phyloP scores from a whole-genome alignment of 331 rosid species.

The Spiraea crenata region DNA sequence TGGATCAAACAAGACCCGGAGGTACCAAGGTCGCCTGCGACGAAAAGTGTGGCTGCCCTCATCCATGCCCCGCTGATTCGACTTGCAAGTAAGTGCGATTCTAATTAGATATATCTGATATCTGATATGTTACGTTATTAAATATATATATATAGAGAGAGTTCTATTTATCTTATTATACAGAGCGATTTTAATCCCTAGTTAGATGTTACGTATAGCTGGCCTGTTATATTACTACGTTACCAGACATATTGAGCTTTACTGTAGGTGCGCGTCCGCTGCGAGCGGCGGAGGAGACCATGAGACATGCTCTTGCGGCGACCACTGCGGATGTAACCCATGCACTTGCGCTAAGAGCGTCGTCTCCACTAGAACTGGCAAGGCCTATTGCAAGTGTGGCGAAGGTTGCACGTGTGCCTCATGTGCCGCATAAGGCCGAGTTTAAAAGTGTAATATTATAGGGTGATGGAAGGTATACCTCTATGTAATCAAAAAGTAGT shows the following conservation, averaged over 20 bases:
- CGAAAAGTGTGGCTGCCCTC: conserved; percentile 51
- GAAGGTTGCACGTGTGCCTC: conserved; percentile 45
- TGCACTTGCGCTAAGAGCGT: conserved; percentile 49
- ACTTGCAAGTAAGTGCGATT: conserved; percentile 46
- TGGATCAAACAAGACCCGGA: not conserved
- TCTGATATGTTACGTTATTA: not conserved
- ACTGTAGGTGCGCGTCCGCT: conserved; percentile 14
- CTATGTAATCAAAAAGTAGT: no score
- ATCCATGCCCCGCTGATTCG: conserved; percentile 46
- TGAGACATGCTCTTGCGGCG: conserved; percentile 68
- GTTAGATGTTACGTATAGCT: no score
- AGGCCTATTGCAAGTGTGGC: conserved; percentile 48
- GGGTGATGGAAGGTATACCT: no score
- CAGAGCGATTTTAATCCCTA: no score
- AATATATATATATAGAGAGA: no score
- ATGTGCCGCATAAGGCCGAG: conserved; percentile 9
- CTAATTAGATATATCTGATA: no score
- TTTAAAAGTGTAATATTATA: no score
- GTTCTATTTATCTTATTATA: no score
- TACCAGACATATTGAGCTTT: no score
- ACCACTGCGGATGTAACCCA: conserved; percentile 79
- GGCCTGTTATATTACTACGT: not conserved
- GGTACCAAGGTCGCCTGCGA: conserved; percentile 25
- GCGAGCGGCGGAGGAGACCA: conserved; percentile 30
- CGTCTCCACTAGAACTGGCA: conserved; percentile 36